Conservation (phyloP, 495 filamentous ascomycete genomes). For the Neurospora intermedia region DNA sequence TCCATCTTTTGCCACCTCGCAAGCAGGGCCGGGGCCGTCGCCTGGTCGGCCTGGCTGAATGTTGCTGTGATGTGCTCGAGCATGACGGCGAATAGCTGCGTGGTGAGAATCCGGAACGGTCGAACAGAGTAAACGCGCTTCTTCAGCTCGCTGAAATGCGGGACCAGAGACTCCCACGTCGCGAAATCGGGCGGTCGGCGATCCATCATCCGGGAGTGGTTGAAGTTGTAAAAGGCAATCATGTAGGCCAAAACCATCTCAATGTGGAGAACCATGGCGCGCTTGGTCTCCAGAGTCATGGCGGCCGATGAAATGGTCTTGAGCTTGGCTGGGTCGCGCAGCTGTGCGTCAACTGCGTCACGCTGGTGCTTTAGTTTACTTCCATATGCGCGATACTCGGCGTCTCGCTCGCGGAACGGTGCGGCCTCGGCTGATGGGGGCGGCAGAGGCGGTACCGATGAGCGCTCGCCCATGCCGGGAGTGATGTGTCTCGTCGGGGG, state of each 20-base stretch:
- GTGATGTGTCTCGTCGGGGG: conserved; percentile 23
- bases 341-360: conserved; percentile 30
- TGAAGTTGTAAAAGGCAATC: conserved; percentile 23
- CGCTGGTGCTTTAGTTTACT: conserved; percentile 35
- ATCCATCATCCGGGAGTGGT: conserved; percentile 15
- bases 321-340: conserved; percentile 11
- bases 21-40: conserved; percentile 6
- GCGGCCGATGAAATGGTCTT: background rate
- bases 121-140: conserved; percentile 8
- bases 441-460: background rate
- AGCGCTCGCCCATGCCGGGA: conserved; percentile 26
- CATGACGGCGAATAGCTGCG: conserved; percentile 26
- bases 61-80: conserved; percentile 25
- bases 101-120: conserved; percentile 19
- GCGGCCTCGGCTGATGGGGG: conserved; percentile 21
- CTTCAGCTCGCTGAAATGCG: conserved; percentile 23
- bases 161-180: conserved; percentile 21
- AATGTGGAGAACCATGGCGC: conserved; percentile 22
- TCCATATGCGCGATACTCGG: conserved; percentile 22
- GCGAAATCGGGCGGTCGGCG: conserved; percentile 12
- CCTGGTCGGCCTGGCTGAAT: conserved; percentile 16
- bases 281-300: conserved; percentile 13
- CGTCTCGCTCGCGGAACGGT: conserved; percentile 10
- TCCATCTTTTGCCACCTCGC: conserved; percentile 9
- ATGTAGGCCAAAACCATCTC: conserved; percentile 35